Base-by-base conservation (phyloP, 768 basidiomycete genomes). In the Kwoniella pini region DNA sequence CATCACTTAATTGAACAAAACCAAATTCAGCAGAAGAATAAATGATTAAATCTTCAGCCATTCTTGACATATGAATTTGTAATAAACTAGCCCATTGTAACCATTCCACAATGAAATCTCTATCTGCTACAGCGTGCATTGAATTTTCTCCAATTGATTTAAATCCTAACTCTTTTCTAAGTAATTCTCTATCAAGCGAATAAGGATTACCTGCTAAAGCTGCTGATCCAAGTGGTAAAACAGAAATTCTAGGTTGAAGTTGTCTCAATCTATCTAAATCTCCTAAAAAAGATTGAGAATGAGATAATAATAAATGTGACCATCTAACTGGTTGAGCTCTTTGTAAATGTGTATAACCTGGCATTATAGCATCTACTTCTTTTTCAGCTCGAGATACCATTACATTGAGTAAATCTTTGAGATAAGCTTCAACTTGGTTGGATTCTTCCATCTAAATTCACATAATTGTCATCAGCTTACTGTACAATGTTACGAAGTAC, bases 21-120 rank as follows among this genome's bases (percentile, higher is more conserved):
- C 93, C 93, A 75, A 99, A 99, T 79, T 99, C 96, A 49, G 91
- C 90, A 4, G 91, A 91, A 10, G 94, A 96, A 79, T 98, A 98
- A 57, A 99, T 84, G 79, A 99, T 89, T 71, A 99, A 79, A 77
- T 99, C 96, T 79, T 99, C 96, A 1, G 95, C 90, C 82, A 98
- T 83, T 57, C 92, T 86, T 77, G 91, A 94, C 79, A 98, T 83
- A 73, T 99, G 96, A 2, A 87, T 87, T 89, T 93, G 94, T 38
- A 88, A 83, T 78, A 98, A 80, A 72, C 88, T 92, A 10, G 88
- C 84, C 91, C 93, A 98, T 88, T 94, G 94, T 81, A 98, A 79
- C 80, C 94, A 98, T 79, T 99, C 96, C 67, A 89, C 89, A 71
- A 97, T 86, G 76, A 98, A 99, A 79, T 99, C 96, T 52, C 96